phyloP scores from a whole-genome alignment of 352 stramenopile species.

The Phytopythium ostracodes region DNA sequence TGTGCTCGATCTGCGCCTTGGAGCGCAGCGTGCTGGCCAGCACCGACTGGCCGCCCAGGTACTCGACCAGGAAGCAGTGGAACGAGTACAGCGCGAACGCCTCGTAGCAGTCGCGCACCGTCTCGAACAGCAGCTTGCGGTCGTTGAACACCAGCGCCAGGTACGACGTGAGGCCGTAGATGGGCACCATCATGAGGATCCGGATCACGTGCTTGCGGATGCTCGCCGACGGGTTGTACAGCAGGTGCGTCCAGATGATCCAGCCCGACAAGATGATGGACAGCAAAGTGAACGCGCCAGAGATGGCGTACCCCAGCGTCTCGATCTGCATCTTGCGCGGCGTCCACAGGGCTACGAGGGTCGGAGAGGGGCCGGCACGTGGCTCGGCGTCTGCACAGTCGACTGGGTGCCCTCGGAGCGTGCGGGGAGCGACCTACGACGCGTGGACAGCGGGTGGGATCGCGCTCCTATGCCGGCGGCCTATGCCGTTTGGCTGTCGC shows the following conservation, averaged over 20 bases:
- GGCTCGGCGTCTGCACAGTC: not conserved
- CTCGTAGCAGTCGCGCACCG: constrained; percentile 91
- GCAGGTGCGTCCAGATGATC: constrained; percentile 87
- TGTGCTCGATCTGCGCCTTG: constrained; percentile 80
- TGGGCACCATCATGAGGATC: constrained; percentile 93
- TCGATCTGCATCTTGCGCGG: constrained; percentile 65
- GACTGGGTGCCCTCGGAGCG: not conserved
- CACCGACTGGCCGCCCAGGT: constrained; percentile 79
- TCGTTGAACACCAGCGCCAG: constrained; percentile 89
- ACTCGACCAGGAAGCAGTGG: constrained; percentile 91
- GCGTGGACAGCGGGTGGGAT: too few relatives aligned
- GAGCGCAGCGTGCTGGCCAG: constrained; percentile 82
- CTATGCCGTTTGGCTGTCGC: not conserved
- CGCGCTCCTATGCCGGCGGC: too few relatives aligned
- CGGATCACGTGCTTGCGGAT: constrained; percentile 92
- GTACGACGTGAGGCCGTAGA: constrained; percentile 91
- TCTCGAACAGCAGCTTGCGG: constrained; percentile 89
- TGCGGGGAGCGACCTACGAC: too few relatives aligned
- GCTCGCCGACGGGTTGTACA: constrained; percentile 76
- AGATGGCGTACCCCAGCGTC: constrained; percentile 86
- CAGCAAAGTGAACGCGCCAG: constrained; percentile 82
- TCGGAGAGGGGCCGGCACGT: not conserved
- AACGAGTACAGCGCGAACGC: constrained; percentile 93
- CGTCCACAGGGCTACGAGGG: not conserved
- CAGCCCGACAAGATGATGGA: constrained; percentile 78